Evolutionary conservation across 1,284 basidiomycete genomes (phyloP).

Genomic region (Apiotrichum veenhuisii): DNA sequence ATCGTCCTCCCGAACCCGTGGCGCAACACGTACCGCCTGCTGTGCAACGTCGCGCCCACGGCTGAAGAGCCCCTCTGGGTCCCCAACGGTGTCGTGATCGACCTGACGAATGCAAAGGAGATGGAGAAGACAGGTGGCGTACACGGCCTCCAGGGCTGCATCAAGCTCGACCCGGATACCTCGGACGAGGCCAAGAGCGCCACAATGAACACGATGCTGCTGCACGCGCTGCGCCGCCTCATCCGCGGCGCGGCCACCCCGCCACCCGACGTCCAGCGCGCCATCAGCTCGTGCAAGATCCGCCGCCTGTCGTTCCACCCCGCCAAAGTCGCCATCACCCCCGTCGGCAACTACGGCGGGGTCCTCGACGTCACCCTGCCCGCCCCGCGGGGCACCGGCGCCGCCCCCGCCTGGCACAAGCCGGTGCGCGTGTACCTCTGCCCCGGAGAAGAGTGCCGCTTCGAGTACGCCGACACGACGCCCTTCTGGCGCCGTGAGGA

Average conservation of each 20-base stretch:
- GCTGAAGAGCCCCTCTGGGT: background rate
- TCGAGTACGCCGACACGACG: background rate
- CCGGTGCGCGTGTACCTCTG: background rate
- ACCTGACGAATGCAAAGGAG: too few relatives aligned
- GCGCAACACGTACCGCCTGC: background rate
- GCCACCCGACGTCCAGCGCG: background rate
- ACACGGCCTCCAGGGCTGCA: background rate
- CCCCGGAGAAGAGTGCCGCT: background rate
- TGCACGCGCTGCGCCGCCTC: background rate
- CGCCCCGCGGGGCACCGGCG: background rate
- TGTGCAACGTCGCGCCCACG: background rate
- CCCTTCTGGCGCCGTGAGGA: background rate
- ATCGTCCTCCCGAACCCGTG: background rate
- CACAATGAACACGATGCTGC: constrained; percentile 1
- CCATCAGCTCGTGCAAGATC: background rate
- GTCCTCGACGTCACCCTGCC: background rate
- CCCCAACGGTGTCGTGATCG: background rate
- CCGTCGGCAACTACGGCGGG: background rate
- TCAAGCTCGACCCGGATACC: background rate
- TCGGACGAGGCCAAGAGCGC: background rate
- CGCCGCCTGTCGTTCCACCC: constrained; percentile 1
- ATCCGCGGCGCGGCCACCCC: background rate
- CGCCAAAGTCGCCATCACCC: background rate
- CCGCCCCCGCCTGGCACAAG: background rate
- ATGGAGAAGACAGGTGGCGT: too few relatives aligned